A percentile compares a stretch with the other conserved stretches of the same genome.
Evolutionary conservation across 352 stramenopile genomes (phyloP).

Genomic region (Globisporangium lucens): DNA sequence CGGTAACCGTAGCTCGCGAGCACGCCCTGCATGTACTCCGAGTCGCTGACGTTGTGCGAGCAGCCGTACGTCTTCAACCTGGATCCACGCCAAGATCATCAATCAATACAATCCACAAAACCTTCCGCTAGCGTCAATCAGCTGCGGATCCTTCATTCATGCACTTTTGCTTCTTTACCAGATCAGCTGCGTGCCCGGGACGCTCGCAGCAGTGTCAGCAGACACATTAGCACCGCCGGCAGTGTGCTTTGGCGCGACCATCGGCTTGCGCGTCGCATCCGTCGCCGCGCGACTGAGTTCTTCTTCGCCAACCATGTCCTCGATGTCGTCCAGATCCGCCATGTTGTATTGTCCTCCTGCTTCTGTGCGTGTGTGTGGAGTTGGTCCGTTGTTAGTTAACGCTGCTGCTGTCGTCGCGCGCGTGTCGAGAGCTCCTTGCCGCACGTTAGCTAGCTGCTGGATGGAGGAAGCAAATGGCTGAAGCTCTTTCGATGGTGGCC

Average conservation of each 20-base stretch:
- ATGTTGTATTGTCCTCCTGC: not conserved
- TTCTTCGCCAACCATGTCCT: slow-evolving; percentile 78
- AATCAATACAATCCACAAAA: slow-evolving; percentile 1
- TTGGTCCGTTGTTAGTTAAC: too few relatives aligned
- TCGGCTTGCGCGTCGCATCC: slow-evolving; percentile 40
- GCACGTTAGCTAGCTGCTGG: too few relatives aligned
- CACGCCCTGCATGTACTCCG: slow-evolving; percentile 93
- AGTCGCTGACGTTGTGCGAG: slow-evolving; percentile 92
- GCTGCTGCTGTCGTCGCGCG: too few relatives aligned
- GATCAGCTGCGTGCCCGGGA: slow-evolving; percentile 72
- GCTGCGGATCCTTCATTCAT: not conserved
- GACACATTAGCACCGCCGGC: slow-evolving; percentile 4
- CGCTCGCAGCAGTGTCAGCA: slow-evolving; percentile 16
- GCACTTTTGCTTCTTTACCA: slow-evolving; percentile 27
- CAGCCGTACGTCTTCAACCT: slow-evolving; percentile 91
- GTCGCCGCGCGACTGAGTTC: slow-evolving; percentile 55
- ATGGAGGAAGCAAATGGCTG: too few relatives aligned
- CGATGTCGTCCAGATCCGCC: slow-evolving; percentile 63
- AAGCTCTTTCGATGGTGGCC: too few relatives aligned
- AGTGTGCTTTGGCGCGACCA: slow-evolving; percentile 58
- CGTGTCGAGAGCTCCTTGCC: too few relatives aligned
- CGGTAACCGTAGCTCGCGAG: slow-evolving; percentile 89
- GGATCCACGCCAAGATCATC: not conserved
- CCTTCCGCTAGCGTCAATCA: not conserved
- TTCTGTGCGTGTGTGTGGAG: not conserved